A percentile compares a stretch with the other conserved stretches of the same genome.
Conservation (phyloP, 345 rosid species). For the Melastoma malabathricum region DNA sequence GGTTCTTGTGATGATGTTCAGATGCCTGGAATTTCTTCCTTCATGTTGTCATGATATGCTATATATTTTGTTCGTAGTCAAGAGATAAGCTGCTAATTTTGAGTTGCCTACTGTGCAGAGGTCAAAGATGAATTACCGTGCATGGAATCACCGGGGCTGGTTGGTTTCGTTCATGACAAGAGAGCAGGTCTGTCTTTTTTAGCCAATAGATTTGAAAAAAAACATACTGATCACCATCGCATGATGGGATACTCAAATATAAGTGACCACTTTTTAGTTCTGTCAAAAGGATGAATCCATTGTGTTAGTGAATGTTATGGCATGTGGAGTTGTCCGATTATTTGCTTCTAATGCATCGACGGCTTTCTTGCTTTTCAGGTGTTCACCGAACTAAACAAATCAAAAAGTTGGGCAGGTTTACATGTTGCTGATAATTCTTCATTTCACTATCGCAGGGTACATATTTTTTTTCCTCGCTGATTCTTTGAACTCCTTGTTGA, state of each 20-base stretch:
- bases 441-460: conserved; percentile 79
- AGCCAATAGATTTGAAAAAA: neutral
- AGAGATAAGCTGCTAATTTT: neutral
- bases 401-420: conserved; percentile 63
- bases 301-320: too few relatives aligned
- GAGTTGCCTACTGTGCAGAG: conserved; percentile 33
- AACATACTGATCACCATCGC: too few relatives aligned
- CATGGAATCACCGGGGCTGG: conserved; percentile 99
- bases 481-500: neutral
- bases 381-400: conserved; percentile 47
- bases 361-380: conserved; percentile 32
- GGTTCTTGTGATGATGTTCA: too few relatives aligned
- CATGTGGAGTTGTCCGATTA: neutral
- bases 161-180: conserved; percentile 63
- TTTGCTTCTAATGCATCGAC: neutral
- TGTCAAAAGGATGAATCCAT: too few relatives aligned
- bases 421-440: conserved; percentile 86
- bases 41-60: too few relatives aligned
- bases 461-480: conserved; percentile 10
- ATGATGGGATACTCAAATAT: too few relatives aligned
- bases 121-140: conserved; percentile 94
- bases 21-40: too few relatives aligned
- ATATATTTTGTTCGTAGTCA: too few relatives aligned
- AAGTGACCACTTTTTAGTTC: too few relatives aligned
- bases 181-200: conserved; percentile 40